Percentiles rank a stretch among this genome's conserved stretches.
Conservation (phyloP, 495 filamentous ascomycete species). For the Glarea lozoyensis region DNA sequence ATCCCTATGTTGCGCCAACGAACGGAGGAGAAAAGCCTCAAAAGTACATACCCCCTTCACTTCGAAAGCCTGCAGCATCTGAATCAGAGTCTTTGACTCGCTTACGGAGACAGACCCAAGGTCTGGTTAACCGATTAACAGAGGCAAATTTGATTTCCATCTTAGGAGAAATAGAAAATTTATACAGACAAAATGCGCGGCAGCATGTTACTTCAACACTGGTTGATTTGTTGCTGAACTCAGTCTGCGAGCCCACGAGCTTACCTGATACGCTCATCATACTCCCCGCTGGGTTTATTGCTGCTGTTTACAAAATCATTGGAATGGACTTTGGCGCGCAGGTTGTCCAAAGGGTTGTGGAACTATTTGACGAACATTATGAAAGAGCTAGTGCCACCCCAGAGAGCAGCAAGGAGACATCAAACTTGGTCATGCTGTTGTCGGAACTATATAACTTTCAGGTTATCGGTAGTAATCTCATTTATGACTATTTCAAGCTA, state of each 20-base stretch:
- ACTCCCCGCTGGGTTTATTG: constrained; percentile 82
- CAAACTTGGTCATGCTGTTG: constrained; percentile 78
- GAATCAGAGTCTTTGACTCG: constrained; percentile 60
- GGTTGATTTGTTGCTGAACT: constrained; percentile 60
- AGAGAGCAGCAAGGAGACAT: constrained; percentile 50
- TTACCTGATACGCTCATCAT: constrained; percentile 84
- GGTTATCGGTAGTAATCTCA: constrained; percentile 66
- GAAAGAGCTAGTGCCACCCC: constrained; percentile 28
- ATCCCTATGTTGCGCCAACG: constrained; percentile 43
- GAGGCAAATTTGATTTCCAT: constrained; percentile 81
- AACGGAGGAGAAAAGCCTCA: constrained; percentile 21
- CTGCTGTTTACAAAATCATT: constrained; percentile 75
- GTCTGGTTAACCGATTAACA: constrained; percentile 84
- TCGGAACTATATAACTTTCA: constrained; percentile 88
- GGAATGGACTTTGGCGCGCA: constrained; percentile 85
- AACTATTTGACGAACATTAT: constrained; percentile 54
- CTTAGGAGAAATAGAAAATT: constrained; percentile 65
- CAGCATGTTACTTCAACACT: constrained; percentile 75
- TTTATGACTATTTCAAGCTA: constrained; percentile 82
- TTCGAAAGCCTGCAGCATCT: constrained; percentile 52
- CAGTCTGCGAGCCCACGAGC: constrained; percentile 66
- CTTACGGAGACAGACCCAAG: constrained; percentile 72
- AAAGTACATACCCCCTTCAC: constrained; percentile 84
- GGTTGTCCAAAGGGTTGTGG: constrained; percentile 65
- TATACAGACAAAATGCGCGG: constrained; percentile 74